A percentile compares a stretch with the other conserved stretches of the same genome.
Conservation (phyloP, 805 yeast species). For the Metschnikowia arizonensis region DNA sequence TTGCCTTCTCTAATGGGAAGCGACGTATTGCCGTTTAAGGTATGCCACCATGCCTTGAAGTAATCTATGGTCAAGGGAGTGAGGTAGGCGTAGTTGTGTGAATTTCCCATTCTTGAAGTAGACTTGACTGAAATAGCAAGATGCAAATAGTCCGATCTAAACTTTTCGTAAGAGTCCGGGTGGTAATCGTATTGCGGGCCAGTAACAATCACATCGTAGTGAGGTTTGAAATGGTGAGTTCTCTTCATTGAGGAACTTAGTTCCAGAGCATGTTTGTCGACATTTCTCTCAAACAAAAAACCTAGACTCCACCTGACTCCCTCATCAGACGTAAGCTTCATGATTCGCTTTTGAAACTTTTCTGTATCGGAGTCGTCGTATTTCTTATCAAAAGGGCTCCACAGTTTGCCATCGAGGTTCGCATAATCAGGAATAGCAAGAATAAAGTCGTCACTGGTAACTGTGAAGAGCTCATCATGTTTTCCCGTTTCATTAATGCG, state of each 20-base stretch:
- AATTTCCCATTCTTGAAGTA: conserved; percentile 26
- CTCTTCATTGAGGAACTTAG: conserved; percentile 42
- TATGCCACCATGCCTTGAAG: conserved; percentile 43
- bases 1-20: conserved; percentile 36
- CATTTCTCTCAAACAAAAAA: conserved; percentile 63
- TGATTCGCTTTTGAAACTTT: conserved; percentile 38
- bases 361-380: conserved; percentile 24
- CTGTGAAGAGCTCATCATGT: conserved; percentile 47
- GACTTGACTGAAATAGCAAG: conserved; percentile 39
- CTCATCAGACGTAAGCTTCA: conserved; percentile 57
- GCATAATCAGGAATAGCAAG: conserved; percentile 54
- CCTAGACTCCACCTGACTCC: conserved; percentile 78
- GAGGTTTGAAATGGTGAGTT: conserved; percentile 49
- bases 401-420: conserved; percentile 28
- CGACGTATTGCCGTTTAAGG: conserved; percentile 28
- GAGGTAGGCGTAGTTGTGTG: conserved; percentile 34
- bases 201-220: conserved; percentile 57
- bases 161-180: conserved; percentile 74
- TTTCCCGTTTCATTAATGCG: conserved; percentile 48
- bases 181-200: conserved; percentile 57
- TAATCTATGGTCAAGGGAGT: conserved; percentile 38
- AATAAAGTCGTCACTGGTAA: conserved; percentile 54
- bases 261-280: conserved; percentile 24
- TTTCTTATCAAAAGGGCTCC: conserved; percentile 31
- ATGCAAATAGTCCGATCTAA: conserved; percentile 79